A percentile compares a stretch with the other conserved stretches of the same genome.
Evolutionary conservation across 169 alveolate species (phyloP).

Genomic region (Eimeria nieschulzi): DNA sequence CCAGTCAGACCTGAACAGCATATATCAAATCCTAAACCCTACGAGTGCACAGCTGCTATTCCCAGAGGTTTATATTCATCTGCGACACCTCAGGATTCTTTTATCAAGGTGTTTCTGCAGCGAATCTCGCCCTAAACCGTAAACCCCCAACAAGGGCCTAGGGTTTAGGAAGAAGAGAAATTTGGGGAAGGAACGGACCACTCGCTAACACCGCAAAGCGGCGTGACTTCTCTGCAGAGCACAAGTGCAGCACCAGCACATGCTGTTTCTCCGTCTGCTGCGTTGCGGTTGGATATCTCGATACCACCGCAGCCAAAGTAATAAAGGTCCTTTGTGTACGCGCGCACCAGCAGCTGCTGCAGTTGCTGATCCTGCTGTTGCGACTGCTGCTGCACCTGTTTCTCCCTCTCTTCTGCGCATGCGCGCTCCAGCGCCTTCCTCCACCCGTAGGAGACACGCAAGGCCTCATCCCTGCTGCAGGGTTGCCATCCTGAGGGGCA

Average conservation of each 20-base stretch:
- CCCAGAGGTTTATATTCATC: not conserved
- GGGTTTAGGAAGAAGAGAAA: not conserved
- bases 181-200: not conserved
- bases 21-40: conserved; percentile 18
- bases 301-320: conserved; percentile 11
- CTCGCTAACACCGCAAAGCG: conserved; percentile 38
- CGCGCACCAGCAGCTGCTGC: conserved; percentile 30
- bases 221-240: not conserved
- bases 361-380: conserved; percentile 30
- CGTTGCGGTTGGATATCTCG: not conserved
- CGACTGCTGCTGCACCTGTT: conserved; percentile 5
- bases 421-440: conserved; percentile 28
- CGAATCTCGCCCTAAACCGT: not conserved
- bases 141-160: not conserved
- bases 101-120: no score
- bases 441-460: conserved; percentile 27
- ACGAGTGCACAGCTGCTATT: not conserved
- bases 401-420: not conserved
- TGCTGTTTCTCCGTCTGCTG: not conserved
- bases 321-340: conserved; percentile 12
- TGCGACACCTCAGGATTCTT: no score
- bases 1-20: conserved; percentile 13
- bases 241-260: conserved; percentile 37
- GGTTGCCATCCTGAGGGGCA: conserved; percentile 25
- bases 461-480: conserved; percentile 1